phyloP scores from a whole-genome alignment of 805 yeast genomes.

The Zygoascus biomembranicola region DNA sequence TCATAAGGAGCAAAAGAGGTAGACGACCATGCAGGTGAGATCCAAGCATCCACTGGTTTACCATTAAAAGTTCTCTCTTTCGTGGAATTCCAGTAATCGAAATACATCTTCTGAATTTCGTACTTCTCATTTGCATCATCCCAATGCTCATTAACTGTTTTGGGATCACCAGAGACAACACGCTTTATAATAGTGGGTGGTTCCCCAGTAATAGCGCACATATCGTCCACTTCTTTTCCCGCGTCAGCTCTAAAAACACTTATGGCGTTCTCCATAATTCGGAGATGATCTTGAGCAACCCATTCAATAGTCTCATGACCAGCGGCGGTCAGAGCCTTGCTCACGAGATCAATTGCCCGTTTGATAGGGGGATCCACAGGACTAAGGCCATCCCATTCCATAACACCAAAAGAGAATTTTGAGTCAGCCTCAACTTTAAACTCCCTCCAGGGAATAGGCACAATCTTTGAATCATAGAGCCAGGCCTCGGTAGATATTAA shows the following conservation, averaged over 20 bases:
- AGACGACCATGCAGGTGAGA: conserved; percentile 11
- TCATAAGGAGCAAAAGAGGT: conserved; percentile 7
- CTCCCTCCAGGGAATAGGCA: conserved; percentile 44
- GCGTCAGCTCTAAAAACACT: conserved; percentile 46
- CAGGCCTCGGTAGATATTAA: conserved; percentile 38
- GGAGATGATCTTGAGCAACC: conserved; percentile 17
- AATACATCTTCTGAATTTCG: conserved; percentile 30
- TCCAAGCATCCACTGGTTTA: conserved; percentile 4
- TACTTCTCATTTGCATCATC: neutral
- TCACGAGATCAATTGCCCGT: conserved; percentile 35
- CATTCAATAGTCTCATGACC: conserved; percentile 22
- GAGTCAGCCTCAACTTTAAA: neutral
- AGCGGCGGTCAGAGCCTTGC: conserved; percentile 14
- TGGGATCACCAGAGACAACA: neutral
- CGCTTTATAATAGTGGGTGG: conserved; percentile 36
- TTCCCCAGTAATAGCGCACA: conserved; percentile 58
- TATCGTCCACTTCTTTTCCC: conserved; percentile 44
- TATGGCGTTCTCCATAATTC: conserved; percentile 22
- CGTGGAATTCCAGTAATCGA: conserved; percentile 38
- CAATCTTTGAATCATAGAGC: conserved; percentile 40
- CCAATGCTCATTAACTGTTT: neutral
- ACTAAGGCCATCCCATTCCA: conserved; percentile 34
- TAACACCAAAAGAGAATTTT: conserved; percentile 24
- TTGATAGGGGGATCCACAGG: conserved; percentile 43
- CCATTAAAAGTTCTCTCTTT: conserved; percentile 2